Conservation (phyloP, 345 rosid genomes). For the Erucastrum elatum region DNA sequence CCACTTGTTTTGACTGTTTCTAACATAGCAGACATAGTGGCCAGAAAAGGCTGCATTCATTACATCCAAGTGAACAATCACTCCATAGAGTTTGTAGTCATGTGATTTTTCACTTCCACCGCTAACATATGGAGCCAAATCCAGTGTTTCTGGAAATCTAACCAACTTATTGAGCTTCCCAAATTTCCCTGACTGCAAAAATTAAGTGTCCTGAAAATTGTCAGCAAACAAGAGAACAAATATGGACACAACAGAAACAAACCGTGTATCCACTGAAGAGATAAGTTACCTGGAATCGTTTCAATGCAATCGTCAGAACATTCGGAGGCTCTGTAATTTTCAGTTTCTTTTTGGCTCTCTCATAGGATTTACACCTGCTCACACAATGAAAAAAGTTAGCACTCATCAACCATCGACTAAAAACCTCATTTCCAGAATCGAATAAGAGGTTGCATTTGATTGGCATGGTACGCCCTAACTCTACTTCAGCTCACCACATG, state of each 20-base stretch:
- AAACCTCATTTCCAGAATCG: not conserved
- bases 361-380: conserved; percentile 82
- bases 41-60: conserved; percentile 97
- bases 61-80: conserved; percentile 88
- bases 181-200: conserved; percentile 83
- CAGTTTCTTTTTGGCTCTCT: conserved; percentile 88
- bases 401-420: conserved; percentile 15
- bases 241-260: conserved; percentile 15
- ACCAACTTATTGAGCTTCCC: conserved; percentile 92
- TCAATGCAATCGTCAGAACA: conserved; percentile 91
- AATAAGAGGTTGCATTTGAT: conserved; percentile 5
- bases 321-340: conserved; percentile 85
- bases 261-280: not conserved
- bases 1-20: conserved; percentile 82
- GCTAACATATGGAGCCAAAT: conserved; percentile 91
- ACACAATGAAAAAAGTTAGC: conserved; percentile 13
- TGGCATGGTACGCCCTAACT: not conserved
- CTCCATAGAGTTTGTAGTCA: conserved; percentile 87
- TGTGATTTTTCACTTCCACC: conserved; percentile 80
- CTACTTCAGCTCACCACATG: not conserved
- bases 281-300: conserved; percentile 84
- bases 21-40: conserved; percentile 89
- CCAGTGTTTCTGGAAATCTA: conserved; percentile 75
- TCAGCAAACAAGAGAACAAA: conserved; percentile 33
- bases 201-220: conserved; percentile 8